Base-by-base conservation (phyloP, 2,329 filamentous ascomycete species). In the Pseudogymnoascus sp. region DNA sequence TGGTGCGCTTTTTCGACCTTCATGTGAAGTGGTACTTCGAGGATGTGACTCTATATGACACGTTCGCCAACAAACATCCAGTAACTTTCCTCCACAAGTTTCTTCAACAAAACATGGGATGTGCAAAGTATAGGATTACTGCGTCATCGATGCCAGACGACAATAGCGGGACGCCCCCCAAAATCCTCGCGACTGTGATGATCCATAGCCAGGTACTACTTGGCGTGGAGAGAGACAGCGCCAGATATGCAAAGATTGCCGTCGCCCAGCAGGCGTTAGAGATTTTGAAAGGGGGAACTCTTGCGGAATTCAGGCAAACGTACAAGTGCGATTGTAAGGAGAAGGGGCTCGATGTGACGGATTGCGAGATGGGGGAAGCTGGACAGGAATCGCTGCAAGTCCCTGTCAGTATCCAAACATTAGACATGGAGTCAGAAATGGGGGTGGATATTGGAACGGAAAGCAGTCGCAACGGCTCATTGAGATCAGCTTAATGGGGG, bases 21-120 rank as follows among this genome's bases (percentile, higher is more conserved):
- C 84, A 92, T 64, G 81, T 97, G 60, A 79, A 80, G 60, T 85
- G 84, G 2, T 96, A 85, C 74, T 97, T 97, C 70, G 77, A 81
- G 58, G 87, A 96, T 71, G 96, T 97, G 85, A 76, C 79, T 2
- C 79, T 94, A 37, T 96, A 96, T 71, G 91, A 97, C 71, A 83
- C 82, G 0, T 96, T 89, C 71, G 91, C 90, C 1, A 90, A 87
- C 67, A 88, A 88, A 33, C 92, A 97, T 66, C 92, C 92, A 0
- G 86, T 89, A 3, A 95, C 89, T 0, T 82, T 82, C 39, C 77
- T 96, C 0, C 76, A 82, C 38, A 82, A 83, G 45, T 76, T 82
- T 62, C 76, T 96, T 62, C 76, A 81, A 7, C 76, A 79, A 9
- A 78, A 82, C 9, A 85, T 90, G 62, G 81, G 79, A 26, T 96